A percentile compares a stretch with the other conserved stretches of the same genome.
Conservation (phyloP, 1,284 basidiomycete species). For the Cronartium quercuum region DNA sequence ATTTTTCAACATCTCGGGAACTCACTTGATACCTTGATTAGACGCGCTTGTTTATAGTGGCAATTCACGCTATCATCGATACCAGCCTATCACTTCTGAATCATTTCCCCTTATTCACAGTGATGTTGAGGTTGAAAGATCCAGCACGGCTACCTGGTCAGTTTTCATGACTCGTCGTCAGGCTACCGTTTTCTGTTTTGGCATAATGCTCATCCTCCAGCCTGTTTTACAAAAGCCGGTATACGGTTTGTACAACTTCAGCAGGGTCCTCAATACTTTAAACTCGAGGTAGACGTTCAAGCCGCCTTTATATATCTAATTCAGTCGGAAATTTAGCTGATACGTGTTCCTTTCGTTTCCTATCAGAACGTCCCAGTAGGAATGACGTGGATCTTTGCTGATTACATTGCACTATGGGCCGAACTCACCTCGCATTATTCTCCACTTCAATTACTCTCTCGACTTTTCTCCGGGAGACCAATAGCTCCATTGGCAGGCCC, state of each 20-base stretch:
- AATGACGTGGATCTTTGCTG: constrained; percentile 34
- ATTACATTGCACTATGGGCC: constrained; percentile 37
- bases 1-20: constrained; percentile 9
- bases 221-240: constrained; percentile 3
- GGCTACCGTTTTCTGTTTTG: not conserved
- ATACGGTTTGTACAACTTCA: constrained; percentile 24
- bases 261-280: not conserved
- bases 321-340: not conserved
- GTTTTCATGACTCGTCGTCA: constrained; percentile 31
- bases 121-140: constrained; percentile 81
- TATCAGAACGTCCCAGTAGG: constrained; percentile 30
- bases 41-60: constrained; percentile 61
- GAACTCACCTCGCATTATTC: constrained; percentile 34
- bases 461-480: constrained; percentile 21
- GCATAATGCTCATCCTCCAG: too few relatives aligned
- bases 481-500: constrained; percentile 27
- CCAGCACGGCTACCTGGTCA: constrained; percentile 71
- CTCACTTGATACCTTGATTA: constrained; percentile 47
- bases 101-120: constrained; percentile 80
- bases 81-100: constrained; percentile 70
- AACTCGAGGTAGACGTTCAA: constrained; percentile 1
- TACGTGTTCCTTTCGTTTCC: not conserved
- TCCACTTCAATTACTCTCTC: constrained; percentile 14
- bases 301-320: not conserved
- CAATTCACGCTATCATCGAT: constrained; percentile 60